These are phyloP conservation scores for Heteromeles arbutifolia DNA, from an alignment of 306 rosid species.

Conservation along the genomic window DNA sequence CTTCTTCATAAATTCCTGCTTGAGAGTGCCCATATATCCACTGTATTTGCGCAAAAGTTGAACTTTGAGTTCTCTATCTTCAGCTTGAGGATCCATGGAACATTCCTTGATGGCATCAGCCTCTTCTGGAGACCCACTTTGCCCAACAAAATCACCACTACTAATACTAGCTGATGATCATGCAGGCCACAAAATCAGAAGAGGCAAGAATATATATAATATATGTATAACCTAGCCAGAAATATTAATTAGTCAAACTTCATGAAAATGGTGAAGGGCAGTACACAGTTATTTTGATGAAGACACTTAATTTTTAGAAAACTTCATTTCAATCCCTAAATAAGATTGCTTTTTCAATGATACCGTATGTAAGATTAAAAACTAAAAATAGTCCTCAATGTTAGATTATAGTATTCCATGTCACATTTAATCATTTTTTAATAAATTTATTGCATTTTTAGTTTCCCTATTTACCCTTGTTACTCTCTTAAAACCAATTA, in stretches of 20 bases:
- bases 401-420: too few relatives aligned
- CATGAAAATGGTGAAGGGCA: neutral
- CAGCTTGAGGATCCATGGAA: slow-evolving; percentile 31
- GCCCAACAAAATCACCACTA: slow-evolving; percentile 27
- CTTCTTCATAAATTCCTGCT: slow-evolving; percentile 44
- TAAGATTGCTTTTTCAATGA: too few relatives aligned
- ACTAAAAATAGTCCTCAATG: too few relatives aligned
- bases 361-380: too few relatives aligned
- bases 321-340: too few relatives aligned
- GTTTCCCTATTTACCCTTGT: too few relatives aligned
- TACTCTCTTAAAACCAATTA: too few relatives aligned
- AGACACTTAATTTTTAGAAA: too few relatives aligned
- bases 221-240: neutral
- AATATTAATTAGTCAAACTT: neutral
- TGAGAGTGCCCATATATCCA: slow-evolving; percentile 39
- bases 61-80: slow-evolving; percentile 37
- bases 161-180: neutral
- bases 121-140: slow-evolving; percentile 18
- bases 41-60: slow-evolving; percentile 42
- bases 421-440: too few relatives aligned
- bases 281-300: neutral
- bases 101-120: slow-evolving; percentile 16
- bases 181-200: neutral
- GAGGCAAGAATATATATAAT: neutral
- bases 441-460: too few relatives aligned